Conservation (phyloP, 306 rosid genomes). For the Urtica urens region DNA sequence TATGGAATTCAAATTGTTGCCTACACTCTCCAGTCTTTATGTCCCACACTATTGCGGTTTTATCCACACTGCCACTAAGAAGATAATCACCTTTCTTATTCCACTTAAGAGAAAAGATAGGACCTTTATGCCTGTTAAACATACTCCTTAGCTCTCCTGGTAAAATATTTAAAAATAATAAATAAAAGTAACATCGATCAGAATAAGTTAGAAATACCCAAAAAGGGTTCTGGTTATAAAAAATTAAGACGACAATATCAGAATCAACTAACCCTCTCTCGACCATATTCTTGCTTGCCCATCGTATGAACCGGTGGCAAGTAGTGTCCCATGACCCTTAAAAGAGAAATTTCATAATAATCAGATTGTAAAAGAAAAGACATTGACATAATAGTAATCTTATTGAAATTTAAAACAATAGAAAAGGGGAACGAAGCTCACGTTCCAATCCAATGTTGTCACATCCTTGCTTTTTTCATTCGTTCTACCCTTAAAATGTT, state of each 20-base stretch:
- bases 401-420: not conserved
- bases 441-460: constrained; percentile 74
- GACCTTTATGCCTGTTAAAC: constrained; percentile 49
- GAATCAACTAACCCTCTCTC: constrained; percentile 41
- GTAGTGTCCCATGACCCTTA: constrained; percentile 51
- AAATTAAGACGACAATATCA: not conserved
- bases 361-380: not conserved
- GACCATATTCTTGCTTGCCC: constrained; percentile 72
- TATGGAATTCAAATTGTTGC: constrained; percentile 60
- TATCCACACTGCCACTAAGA: constrained; percentile 57
- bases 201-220: not conserved
- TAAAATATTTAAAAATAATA: constrained; percentile 12
- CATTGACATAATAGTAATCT: not conserved
- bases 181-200: constrained; percentile 4
- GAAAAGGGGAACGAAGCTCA: constrained; percentile 17
- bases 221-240: constrained; percentile 2
- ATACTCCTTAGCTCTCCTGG: constrained; percentile 43
- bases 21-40: constrained; percentile 48
- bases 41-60: constrained; percentile 62
- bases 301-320: constrained; percentile 68
- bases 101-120: constrained; percentile 59
- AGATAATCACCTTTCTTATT: constrained; percentile 66
- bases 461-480: constrained; percentile 62
- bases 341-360: not conserved
- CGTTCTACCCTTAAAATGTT: constrained; percentile 45